These are phyloP conservation scores for Aspergillus puulaauensis DNA, from an alignment of 2,329 filamentous ascomycete genomes.

Conservation along the genomic window DNA sequence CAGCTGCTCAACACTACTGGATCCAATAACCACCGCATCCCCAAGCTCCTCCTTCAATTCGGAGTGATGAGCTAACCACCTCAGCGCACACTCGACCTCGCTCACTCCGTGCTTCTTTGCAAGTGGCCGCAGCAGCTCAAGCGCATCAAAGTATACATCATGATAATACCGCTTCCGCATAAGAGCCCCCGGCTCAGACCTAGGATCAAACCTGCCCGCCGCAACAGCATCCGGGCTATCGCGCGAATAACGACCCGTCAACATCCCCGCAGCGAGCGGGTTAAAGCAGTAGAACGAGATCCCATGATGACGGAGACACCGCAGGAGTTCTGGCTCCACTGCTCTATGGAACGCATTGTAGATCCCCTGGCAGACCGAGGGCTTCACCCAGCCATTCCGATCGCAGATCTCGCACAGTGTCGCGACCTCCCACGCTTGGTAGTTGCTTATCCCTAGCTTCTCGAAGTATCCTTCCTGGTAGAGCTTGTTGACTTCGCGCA, in stretches of 20 bases:
- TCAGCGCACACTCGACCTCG: slow-evolving; percentile 43
- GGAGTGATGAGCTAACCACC: slow-evolving; percentile 50
- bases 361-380: slow-evolving; percentile 49
- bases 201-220: slow-evolving; percentile 30
- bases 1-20: slow-evolving; percentile 16
- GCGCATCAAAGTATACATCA: slow-evolving; percentile 43
- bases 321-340: slow-evolving; percentile 44
- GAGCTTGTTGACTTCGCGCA: slow-evolving; percentile 49
- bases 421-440: slow-evolving; percentile 48
- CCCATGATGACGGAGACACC: slow-evolving; percentile 44
- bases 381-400: slow-evolving; percentile 42
- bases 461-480: slow-evolving; percentile 47
- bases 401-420: slow-evolving; percentile 48
- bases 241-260: slow-evolving; percentile 43
- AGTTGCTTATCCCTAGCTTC: slow-evolving; percentile 50
- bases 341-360: slow-evolving; percentile 42
- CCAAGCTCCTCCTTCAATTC: slow-evolving; percentile 29
- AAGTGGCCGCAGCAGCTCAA: slow-evolving; percentile 40
- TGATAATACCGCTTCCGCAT: slow-evolving; percentile 44
- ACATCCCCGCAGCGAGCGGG: slow-evolving; percentile 48
- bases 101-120: slow-evolving; percentile 43
- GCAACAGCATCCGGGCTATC: slow-evolving; percentile 18
- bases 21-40: slow-evolving; percentile 44
- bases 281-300: slow-evolving; percentile 45
- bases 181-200: slow-evolving; percentile 38